These are phyloP conservation scores for Epichloe gansuensis DNA, from an alignment of 2,329 filamentous ascomycete genomes.

Conservation along the genomic window DNA sequence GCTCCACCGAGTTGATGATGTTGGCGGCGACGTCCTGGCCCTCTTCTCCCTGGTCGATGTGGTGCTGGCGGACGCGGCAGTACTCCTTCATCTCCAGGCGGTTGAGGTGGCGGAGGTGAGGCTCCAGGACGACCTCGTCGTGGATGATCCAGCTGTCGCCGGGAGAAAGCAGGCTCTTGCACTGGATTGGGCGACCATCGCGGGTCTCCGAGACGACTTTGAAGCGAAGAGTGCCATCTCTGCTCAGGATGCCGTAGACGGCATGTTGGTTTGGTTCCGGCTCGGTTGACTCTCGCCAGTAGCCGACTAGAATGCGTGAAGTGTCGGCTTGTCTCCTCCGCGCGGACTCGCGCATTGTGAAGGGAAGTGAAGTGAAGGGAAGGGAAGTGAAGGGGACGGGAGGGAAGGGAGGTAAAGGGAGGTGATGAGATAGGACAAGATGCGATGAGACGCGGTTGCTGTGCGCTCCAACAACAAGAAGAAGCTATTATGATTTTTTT, in stretches of 20 bases:
- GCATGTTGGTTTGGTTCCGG: constrained; percentile 1
- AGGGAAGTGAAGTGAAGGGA: not conserved
- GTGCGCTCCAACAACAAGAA: not conserved
- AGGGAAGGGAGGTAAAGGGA: not conserved
- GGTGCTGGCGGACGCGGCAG: not conserved
- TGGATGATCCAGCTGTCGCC: constrained; percentile 3
- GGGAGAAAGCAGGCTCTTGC: not conserved
- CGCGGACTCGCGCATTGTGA: not conserved
- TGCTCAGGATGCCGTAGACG: constrained; percentile 2
- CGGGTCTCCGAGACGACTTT: constrained; percentile 1
- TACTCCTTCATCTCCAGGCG: constrained; percentile 3
- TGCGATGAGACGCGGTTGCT: not conserved
- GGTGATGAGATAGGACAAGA: not conserved
- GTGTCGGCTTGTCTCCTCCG: not conserved
- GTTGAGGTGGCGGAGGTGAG: not conserved
- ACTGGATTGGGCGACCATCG: not conserved
- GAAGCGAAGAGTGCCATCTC: constrained; percentile 1
- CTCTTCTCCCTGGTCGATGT: not conserved
- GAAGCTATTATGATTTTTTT: not conserved
- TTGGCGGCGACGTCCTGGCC: not conserved
- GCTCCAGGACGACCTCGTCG: constrained; percentile 1
- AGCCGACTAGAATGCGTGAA: constrained; percentile 1
- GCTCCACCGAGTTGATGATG: not conserved
- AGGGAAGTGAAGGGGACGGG: not conserved
- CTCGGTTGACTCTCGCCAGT: constrained; percentile 2